phyloP scores from a whole-genome alignment of 345 rosid species.

The Moringa oleifera region DNA sequence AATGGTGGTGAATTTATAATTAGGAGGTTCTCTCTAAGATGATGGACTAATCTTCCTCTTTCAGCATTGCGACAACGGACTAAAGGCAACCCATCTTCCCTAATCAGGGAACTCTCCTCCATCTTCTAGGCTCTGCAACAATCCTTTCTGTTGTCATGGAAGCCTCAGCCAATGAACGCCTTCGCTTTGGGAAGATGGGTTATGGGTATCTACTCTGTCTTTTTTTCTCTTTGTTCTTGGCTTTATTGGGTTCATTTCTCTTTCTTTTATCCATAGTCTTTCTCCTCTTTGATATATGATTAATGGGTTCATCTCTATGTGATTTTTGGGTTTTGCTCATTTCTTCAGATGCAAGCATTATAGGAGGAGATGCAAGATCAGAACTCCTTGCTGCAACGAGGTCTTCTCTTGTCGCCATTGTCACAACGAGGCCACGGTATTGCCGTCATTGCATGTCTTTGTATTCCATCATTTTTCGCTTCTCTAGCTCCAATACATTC shows the following conservation, averaged over 20 bases:
- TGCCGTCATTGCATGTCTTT: background rate
- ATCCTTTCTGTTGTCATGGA: slow-evolving; percentile 47
- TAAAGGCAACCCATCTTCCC: slow-evolving; percentile 19
- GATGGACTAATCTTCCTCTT: slow-evolving; percentile 1
- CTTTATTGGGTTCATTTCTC: background rate
- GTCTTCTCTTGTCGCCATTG: slow-evolving; percentile 89
- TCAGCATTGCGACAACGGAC: slow-evolving; percentile 12
- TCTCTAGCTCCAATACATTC: background rate
- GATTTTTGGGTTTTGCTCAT: background rate
- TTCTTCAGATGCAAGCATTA: slow-evolving; percentile 75
- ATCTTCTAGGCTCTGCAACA: slow-evolving; percentile 16
- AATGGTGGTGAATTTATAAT: background rate
- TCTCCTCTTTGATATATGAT: slow-evolving; percentile 11
- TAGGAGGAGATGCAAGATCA: slow-evolving; percentile 84
- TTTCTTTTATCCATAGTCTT: background rate
- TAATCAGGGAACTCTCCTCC: slow-evolving; percentile 22
- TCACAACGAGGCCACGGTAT: slow-evolving; percentile 83
- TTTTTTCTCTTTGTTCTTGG: background rate
- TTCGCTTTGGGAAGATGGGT: slow-evolving; percentile 88
- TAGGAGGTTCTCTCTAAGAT: background rate
- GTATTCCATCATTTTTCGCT: slow-evolving; percentile 5
- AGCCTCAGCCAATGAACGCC: slow-evolving; percentile 59
- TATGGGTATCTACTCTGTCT: slow-evolving; percentile 49
- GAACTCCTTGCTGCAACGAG: slow-evolving; percentile 97
- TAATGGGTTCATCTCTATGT: background rate